A percentile compares a stretch with the other conserved stretches of the same genome.
phyloP scores from a whole-genome alignment of 352 stramenopile genomes.

The Blastocystis sp. region DNA sequence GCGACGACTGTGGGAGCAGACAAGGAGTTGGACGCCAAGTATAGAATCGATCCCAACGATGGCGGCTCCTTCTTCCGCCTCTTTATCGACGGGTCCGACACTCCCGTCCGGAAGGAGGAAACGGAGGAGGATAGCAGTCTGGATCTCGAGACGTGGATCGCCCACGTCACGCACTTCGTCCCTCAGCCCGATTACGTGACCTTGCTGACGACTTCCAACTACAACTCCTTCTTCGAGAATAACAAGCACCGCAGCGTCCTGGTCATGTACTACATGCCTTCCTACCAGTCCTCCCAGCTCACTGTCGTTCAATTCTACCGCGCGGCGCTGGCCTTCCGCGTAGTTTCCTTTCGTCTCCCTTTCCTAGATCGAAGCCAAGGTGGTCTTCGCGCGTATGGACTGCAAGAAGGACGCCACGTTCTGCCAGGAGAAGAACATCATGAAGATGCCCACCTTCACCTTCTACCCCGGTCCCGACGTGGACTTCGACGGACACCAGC shows the following conservation, averaged over 20 bases:
- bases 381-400: background rate
- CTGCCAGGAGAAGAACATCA: background rate
- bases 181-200: constrained; percentile 13
- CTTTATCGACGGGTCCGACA: constrained; percentile 33
- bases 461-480: background rate
- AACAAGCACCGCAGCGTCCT: constrained; percentile 7
- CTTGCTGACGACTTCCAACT: background rate
- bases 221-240: constrained; percentile 20
- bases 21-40: background rate
- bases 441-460: background rate
- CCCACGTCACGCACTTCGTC: background rate
- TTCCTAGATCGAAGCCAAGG: constrained; percentile 29
- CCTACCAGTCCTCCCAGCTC: background rate
- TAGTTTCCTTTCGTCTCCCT: background rate
- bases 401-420: background rate
- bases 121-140: background rate
- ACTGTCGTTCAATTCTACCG: constrained; percentile 33
- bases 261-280: constrained; percentile 46
- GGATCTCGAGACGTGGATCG: constrained; percentile 26
- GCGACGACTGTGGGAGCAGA: background rate
- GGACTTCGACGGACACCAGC: constrained; percentile 31
- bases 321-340: constrained; percentile 7
- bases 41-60: constrained; percentile 15
- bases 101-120: background rate
- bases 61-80: constrained; percentile 17